Evolutionary conservation across 2,329 filamentous ascomycete genomes (phyloP), one percentile per base, ranked within the genome.

Genomic region (Botrytis deweyae): DNA sequence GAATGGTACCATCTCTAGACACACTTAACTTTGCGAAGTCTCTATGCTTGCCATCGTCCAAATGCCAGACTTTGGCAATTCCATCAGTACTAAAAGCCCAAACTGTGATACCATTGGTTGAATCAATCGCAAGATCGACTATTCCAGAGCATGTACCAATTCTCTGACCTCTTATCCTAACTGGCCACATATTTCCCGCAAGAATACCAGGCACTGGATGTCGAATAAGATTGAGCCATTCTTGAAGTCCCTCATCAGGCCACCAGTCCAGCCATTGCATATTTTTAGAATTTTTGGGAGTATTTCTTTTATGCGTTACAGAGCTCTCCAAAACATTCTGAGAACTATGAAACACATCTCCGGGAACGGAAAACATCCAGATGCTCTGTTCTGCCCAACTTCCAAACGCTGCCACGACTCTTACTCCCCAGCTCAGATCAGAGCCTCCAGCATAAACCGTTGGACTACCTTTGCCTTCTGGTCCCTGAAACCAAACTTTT

Each of bases 321-420:
- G 76, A 72, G 18, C 70, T 72, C n/a, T 58, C 67, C 6, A 74
- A 40, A 20, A 69, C 46, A 29, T 72, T 44, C 58, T 76, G 52
- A 58, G 73, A 75, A 73, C 66, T 76, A 77, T 68, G 82, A 75
- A 89, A 87, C 3, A 87, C 80, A 79, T 91, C 89, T 0, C 85
- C 80, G 0, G 90, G 89, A 2, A 92, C 82, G 0, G 85, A 89
- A 79, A 90, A 92, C 2, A 92, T 82, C 70, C 90, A 85, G 40
- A 92, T 76, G 59, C 83, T 79, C 76, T 86, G 84, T 64, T 80
- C 76, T 25, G 74, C 77, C 4, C 76, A 79, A 49, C 85, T 83
- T 29, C 83, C 84, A 80, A 89, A 92, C 5, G 84, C 87, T 40
- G 87, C 90, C 10, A 88, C 86, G 29, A 92, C 82, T 25, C 89